These are phyloP conservation scores for Musa acuminata DNA, from an alignment of 176 grass and related monocot genomes.

Conservation along the genomic window DNA sequence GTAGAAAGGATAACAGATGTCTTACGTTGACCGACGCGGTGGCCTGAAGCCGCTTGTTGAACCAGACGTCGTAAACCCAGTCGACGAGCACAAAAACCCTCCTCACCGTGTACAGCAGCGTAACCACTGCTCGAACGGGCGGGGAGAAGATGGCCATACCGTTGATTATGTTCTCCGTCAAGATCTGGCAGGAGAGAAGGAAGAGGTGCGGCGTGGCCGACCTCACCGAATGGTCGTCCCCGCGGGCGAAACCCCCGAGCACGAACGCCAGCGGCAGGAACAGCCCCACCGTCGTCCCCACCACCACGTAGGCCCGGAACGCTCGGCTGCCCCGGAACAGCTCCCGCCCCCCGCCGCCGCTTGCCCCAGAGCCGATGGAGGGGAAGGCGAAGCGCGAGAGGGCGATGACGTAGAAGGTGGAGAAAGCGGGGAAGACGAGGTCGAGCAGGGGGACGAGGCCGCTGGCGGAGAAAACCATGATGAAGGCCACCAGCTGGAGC, in stretches of 20 bases:
- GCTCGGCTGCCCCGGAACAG: slow-evolving; percentile 41
- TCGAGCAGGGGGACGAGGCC: slow-evolving; percentile 72
- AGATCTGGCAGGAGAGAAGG: slow-evolving; percentile 80
- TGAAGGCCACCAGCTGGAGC: slow-evolving; percentile 89
- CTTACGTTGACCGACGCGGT: slow-evolving; percentile 25
- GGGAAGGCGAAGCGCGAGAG: slow-evolving; percentile 77
- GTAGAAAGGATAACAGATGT: too few relatives aligned
- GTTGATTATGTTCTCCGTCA: slow-evolving; percentile 79
- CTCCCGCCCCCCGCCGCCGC: slow-evolving; percentile 18
- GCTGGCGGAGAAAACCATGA: slow-evolving; percentile 93
- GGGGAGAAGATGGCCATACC: slow-evolving; percentile 62
- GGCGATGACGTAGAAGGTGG: slow-evolving; percentile 49
- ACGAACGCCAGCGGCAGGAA: slow-evolving; percentile 93
- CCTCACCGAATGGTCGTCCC: slow-evolving; percentile 54
- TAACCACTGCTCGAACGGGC: slow-evolving; percentile 61
- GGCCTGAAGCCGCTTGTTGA: slow-evolving; percentile 4
- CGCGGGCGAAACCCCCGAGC: slow-evolving; percentile 75
- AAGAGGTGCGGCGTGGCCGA: slow-evolving; percentile 82
- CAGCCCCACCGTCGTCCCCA: slow-evolving; percentile 63
- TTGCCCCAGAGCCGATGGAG: slow-evolving; percentile 19
- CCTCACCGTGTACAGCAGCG: slow-evolving; percentile 76
- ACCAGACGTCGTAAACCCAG: slow-evolving; percentile 61
- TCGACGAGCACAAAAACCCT: slow-evolving; percentile 65
- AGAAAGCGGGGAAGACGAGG: slow-evolving; percentile 56
- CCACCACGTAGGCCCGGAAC: slow-evolving; percentile 61